Percentiles rank a stretch among this genome's conserved stretches.
Conservation (phyloP, 2,329 filamentous ascomycete species). For the Claviceps maximensis region DNA sequence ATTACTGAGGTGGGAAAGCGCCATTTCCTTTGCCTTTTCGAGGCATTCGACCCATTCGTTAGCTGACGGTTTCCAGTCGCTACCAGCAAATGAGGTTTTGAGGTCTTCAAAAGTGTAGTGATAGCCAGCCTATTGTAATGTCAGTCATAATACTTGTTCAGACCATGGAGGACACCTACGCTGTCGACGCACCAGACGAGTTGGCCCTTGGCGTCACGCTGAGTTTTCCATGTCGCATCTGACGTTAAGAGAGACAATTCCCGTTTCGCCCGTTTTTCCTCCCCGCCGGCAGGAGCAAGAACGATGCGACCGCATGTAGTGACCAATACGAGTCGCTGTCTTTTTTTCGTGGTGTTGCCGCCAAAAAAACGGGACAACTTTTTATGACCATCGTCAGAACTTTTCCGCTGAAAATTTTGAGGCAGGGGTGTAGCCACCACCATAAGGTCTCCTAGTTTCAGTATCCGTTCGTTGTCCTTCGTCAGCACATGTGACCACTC, state of each 20-base stretch:
- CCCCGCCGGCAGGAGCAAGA: slow-evolving; percentile 78
- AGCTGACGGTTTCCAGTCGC: slow-evolving; percentile 53
- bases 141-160: slow-evolving; percentile 5
- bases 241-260: slow-evolving; percentile 73
- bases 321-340: slow-evolving; percentile 86
- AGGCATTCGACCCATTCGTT: slow-evolving; percentile 89
- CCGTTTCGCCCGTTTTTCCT: slow-evolving; percentile 89
- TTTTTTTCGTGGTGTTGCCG: slow-evolving; percentile 80
- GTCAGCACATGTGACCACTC: slow-evolving; percentile 97
- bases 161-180: slow-evolving; percentile 42
- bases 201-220: slow-evolving; percentile 75
- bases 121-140: slow-evolving; percentile 57
- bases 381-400: slow-evolving; percentile 61
- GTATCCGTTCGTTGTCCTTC: slow-evolving; percentile 78
- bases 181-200: slow-evolving; percentile 85
- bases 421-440: slow-evolving; percentile 69
- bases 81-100: slow-evolving; percentile 50
- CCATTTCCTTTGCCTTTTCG: slow-evolving; percentile 75
- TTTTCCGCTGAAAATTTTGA: slow-evolving; percentile 59
- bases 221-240: slow-evolving; percentile 67
- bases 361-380: slow-evolving; percentile 92
- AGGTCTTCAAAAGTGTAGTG: slow-evolving; percentile 89
- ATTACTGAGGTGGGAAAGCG: slow-evolving; percentile 56
- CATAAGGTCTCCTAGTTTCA: slow-evolving; percentile 84
- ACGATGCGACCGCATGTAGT: slow-evolving; percentile 85